These are phyloP conservation scores for Zygosaccharomyces pseudorouxii DNA, from an alignment of 805 yeast genomes.

Conservation along the genomic window DNA sequence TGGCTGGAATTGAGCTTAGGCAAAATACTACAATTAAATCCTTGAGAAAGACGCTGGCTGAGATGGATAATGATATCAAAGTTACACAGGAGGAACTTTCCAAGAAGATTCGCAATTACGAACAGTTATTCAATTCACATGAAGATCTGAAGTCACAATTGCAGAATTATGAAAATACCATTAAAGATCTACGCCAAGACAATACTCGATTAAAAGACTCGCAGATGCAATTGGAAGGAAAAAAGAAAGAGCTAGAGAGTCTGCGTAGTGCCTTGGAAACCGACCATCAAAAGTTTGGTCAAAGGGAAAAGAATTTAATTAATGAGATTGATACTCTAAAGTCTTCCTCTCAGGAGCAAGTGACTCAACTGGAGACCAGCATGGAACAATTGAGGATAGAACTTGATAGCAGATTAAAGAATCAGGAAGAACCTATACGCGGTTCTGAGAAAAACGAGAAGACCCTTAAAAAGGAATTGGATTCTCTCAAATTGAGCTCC, in stretches of 20 bases:
- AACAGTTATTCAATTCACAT: constrained; percentile 24
- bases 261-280: constrained; percentile 25
- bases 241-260: constrained; percentile 12
- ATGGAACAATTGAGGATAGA: constrained; percentile 64
- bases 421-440: background rate
- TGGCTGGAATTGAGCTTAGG: constrained; percentile 67
- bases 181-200: constrained; percentile 9
- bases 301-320: constrained; percentile 25
- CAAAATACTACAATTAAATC: constrained; percentile 62
- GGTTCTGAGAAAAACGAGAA: background rate
- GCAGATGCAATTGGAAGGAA: constrained; percentile 1
- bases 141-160: constrained; percentile 21
- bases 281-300: constrained; percentile 26
- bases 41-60: constrained; percentile 45
- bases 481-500: constrained; percentile 79
- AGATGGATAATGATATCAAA: constrained; percentile 36
- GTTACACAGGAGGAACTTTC: constrained; percentile 15
- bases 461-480: constrained; percentile 59
- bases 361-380: constrained; percentile 58
- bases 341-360: constrained; percentile 41
- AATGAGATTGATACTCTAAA: constrained; percentile 23
- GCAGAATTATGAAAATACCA: constrained; percentile 7
- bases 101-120: constrained; percentile 23
- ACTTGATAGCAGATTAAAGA: constrained; percentile 41
- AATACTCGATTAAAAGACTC: constrained; percentile 9